Base-by-base conservation (phyloP, 352 stramenopile species). In the Pythium apleroticum region DNA sequence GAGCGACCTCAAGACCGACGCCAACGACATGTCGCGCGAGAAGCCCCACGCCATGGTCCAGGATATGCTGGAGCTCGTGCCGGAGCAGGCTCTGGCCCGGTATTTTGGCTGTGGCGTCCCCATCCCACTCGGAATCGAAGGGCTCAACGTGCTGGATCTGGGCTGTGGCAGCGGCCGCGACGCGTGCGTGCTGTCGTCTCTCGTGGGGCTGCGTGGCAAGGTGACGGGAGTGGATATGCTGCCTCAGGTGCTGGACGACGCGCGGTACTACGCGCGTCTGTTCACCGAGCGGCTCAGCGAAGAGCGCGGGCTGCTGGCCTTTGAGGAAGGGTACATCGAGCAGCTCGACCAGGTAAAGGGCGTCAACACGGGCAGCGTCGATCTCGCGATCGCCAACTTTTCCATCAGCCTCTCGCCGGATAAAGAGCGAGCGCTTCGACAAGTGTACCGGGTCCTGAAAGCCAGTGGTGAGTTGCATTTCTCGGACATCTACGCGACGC, bases 341-440 rank as follows among this genome's bases (percentile, higher is more conserved):
- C 76, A 83, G 17, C 76, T 98, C 30, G 74, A 84, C 33, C 68
- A 93, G 41, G 74, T 92, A 3, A 20, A 20, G 2, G 78, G 70
- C 4, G 65, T 97, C 19, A 74, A 77, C 19, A 64, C 80, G 35
- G 76, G 68, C 31, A 82, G 74, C 5, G 86, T 97, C 43, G 91
- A 98, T 76, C 70, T 98, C 8, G 93, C 96, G 48, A 90, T 97
- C 54, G 89, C 78, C 50, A 98, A 98, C 73, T 97, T 89, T 57
- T 88, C 96, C 5, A 91, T 98, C 56, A 98, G 97, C 61, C 72
- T 97, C 0, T 93, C 84, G 59, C 80, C 87, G 11, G 81, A 97
- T 68, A 98, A 97, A 71, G 75, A 90, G 56, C 75, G 78, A 10
- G 90, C 96, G 1, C 66, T 98, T 54, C 77, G 84, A 41, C 76